phyloP scores from a whole-genome alignment of 441 rosid species.

The Adansonia grandidieri region DNA sequence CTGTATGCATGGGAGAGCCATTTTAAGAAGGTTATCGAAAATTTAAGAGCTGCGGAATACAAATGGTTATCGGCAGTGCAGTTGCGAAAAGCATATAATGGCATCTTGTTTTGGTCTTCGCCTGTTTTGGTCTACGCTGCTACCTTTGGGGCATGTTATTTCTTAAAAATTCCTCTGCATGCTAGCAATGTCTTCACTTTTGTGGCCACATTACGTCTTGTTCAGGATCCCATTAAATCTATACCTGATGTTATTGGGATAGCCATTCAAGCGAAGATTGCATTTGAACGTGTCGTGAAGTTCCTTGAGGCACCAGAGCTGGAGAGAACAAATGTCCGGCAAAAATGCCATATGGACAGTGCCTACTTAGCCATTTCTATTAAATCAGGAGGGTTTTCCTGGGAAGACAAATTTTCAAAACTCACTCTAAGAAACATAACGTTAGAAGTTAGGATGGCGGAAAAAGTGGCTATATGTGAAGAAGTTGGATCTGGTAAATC shows the following conservation, averaged over 20 bases:
- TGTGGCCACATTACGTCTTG: conserved; percentile 82
- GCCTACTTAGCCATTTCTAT: conserved; percentile 45
- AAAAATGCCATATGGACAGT: conserved; percentile 39
- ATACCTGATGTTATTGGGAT: conserved; percentile 94
- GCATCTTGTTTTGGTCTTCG: conserved; percentile 80
- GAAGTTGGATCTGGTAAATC: conserved; percentile 99
- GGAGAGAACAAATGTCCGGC: conserved; percentile 50
- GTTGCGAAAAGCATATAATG: conserved; percentile 63
- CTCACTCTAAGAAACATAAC: conserved; percentile 65
- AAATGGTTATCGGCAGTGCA: conserved; percentile 85
- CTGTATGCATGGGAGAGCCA: conserved; percentile 95
- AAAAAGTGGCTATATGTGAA: conserved; percentile 90
- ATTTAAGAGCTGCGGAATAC: conserved; percentile 58
- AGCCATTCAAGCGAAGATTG: conserved; percentile 88
- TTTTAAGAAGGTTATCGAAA: conserved; percentile 78
- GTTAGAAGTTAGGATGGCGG: conserved; percentile 62
- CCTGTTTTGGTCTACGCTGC: conserved; percentile 89
- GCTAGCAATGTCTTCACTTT: conserved; percentile 95
- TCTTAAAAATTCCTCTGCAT: conserved; percentile 67
- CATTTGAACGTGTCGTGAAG: conserved; percentile 69
- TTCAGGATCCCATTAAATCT: conserved; percentile 80
- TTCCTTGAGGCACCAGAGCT: conserved; percentile 95
- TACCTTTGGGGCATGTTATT: conserved; percentile 83
- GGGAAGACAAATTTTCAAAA: conserved; percentile 68
- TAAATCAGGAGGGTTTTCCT: conserved; percentile 69